Base-by-base conservation (phyloP, 1,139 yeast species). In the Nakaseomyces uthaithaninus region DNA sequence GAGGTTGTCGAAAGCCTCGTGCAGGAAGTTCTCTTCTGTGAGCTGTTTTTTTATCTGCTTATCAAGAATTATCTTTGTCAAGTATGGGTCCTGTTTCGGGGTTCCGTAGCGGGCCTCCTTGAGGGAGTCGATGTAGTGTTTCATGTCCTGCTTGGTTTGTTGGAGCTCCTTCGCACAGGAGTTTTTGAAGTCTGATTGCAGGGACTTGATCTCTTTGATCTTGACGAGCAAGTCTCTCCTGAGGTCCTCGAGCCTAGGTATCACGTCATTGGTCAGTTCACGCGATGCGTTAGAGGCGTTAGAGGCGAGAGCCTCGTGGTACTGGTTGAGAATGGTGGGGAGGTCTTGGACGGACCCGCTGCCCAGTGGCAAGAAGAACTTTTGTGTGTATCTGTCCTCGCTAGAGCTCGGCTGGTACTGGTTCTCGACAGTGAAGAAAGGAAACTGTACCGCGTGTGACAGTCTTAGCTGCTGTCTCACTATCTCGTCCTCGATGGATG, bases 1-100 rank as follows among this genome's bases (percentile, higher is more conserved):
- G 50, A 89, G 69, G 62, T 91, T 89, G 49, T 79, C 72, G 57
- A 76, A 89, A 0, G 97, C 95, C 56, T 87, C 95, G 53, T 85
- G 83, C 40, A 91, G 68, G 53, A 80, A 81, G 59, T 81, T 82
- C 59, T 91, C 97, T 60, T 87, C 96, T 18, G 72, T 72, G 38
- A 91, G 62, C 59, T 86, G 95, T 49, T 73, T 74, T 51, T 74
- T 77, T 54, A 91, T 72, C 59, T 83, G 94, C 57, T 77, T 72
- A 51, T 89, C 95, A 50, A 89, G 68, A 31, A 69, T 66, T 35
- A 77, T 66, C 60, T 84, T 85, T 33, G 85, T 71, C 48, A 91
- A 63, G 54, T 77, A 89, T 1, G 98, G 98, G 60, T 91, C 98
- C 46, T 73, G 53, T 40, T 55, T 60, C 6, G 62, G 38, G 6